Evolutionary conservation across 129 eudicot species (phyloP), one percentile per base, ranked within the genome.

Genomic region (Erigeron canadensis): DNA sequence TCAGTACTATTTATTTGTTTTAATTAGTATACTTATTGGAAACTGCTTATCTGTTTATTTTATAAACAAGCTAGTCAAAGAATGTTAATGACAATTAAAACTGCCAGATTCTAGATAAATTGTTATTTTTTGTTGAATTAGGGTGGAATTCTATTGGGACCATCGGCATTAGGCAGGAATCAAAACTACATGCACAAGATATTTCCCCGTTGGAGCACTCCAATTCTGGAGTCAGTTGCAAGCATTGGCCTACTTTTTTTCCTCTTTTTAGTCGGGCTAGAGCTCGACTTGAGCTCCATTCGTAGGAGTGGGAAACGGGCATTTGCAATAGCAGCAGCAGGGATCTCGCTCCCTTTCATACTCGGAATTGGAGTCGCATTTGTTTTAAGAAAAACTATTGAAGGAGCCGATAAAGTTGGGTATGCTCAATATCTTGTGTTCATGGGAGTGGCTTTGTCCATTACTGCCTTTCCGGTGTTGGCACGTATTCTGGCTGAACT

Each of bases 401-500:
- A 81, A 4, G 96, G 90, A 0, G 89, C 86, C 0, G 90, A 84
- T 58, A 81, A 83, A 80, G 94, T 87, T 9, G 91, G 91, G 0
- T 85, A 80, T 5, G 77, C 81, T 8, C 87, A 83, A 34, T 88
- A 78, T 70, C 41, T 91, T 9, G 84, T 88, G 47, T 91, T 91
- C 82, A 91, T 91, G 87, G 97, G 96, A 0, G 97, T 91, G 10
- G 88, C 97, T 39, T 76, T 91, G 55, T 91, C 97, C 28, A 88
- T 91, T 71, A 91, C 97, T 0, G 97, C 97, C 37, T 91, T 91
- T 64, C 97, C 97, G 37, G 97, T 91, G 16, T 84, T 91, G 7
- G 97, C 97, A 12, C 88, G 97, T 19, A 89, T 91, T 40, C 65
- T 88, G 13, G 97, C 97, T 10, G 97, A 91, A 83, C 84, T 91